Conservation (phyloP, 352 stramenopile genomes). For the Phytopythium sindhum region DNA sequence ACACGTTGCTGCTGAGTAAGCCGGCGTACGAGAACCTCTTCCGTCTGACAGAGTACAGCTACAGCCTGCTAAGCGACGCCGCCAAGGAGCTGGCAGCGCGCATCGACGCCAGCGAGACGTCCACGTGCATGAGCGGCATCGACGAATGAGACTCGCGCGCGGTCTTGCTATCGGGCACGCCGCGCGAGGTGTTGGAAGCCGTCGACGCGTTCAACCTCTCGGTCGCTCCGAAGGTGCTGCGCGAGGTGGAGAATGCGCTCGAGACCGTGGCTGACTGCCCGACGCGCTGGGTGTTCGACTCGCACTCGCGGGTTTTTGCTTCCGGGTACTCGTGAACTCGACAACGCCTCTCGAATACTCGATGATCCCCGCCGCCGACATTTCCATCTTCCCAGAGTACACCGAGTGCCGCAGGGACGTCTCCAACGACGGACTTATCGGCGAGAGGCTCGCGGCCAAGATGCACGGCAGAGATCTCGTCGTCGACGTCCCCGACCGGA, state of each 20-base stretch:
- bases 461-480: slow-evolving; percentile 1
- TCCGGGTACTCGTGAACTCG: slow-evolving; percentile 20
- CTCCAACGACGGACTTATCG: slow-evolving; percentile 9
- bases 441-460: slow-evolving; percentile 12
- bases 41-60: too few relatives aligned
- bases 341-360: slow-evolving; percentile 14
- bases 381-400: slow-evolving; percentile 25
- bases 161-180: slow-evolving; percentile 14
- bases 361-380: slow-evolving; percentile 20
- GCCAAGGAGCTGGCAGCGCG: not conserved
- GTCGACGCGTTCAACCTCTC: slow-evolving; percentile 13
- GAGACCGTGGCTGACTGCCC: slow-evolving; percentile 17
- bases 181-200: slow-evolving; percentile 15
- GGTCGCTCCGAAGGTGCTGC: slow-evolving; percentile 11
- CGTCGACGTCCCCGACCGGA: slow-evolving; percentile 16
- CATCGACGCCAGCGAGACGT: not conserved
- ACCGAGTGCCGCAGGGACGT: slow-evolving; percentile 20
- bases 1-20: slow-evolving; percentile 9
- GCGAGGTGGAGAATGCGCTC: slow-evolving; percentile 16
- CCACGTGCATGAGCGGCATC: slow-evolving; percentile 8
- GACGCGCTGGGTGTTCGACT: slow-evolving; percentile 20
- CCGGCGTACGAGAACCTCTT: slow-evolving; percentile 14
- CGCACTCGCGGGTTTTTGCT: slow-evolving; percentile 17
- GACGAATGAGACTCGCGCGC: slow-evolving; percentile 16
- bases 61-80: not conserved